Percentiles rank a stretch among this genome's conserved stretches.
Conservation (phyloP, 345 rosid species). For the Populus euphratica region DNA sequence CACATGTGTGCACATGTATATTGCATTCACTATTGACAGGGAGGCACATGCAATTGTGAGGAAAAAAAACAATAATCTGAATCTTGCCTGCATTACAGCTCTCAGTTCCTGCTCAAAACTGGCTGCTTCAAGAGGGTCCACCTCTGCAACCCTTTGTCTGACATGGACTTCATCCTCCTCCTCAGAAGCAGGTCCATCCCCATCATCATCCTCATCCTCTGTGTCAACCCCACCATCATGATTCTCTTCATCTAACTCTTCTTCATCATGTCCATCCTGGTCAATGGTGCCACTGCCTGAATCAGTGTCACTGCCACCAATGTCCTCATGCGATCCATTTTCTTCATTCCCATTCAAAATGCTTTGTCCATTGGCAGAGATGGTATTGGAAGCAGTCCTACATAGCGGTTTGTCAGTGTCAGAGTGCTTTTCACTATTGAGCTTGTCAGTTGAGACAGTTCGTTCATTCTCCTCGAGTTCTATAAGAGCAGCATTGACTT, state of each 20-base stretch:
- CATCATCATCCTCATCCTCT: constrained; percentile 62
- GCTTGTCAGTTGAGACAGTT: constrained; percentile 52
- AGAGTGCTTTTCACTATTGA: constrained; percentile 54
- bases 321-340: constrained; percentile 64
- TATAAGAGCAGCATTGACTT: constrained; percentile 68
- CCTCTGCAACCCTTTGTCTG: constrained; percentile 74
- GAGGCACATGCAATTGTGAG: background rate
- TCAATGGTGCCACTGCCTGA: constrained; percentile 77
- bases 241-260: constrained; percentile 74
- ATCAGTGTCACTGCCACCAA: constrained; percentile 67
- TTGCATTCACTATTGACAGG: background rate
- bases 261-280: constrained; percentile 64
- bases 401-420: constrained; percentile 55
- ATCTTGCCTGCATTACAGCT: constrained; percentile 86
- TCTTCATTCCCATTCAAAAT: constrained; percentile 50
- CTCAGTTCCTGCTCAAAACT: constrained; percentile 83
- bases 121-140: constrained; percentile 73
- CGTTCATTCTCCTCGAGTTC: constrained; percentile 82
- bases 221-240: constrained; percentile 64
- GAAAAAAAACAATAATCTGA: background rate
- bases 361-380: constrained; percentile 49
- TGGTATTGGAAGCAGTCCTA: constrained; percentile 35
- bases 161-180: constrained; percentile 87
- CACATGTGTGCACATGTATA: background rate
- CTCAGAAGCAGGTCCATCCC: constrained; percentile 66